Percentiles rank a stretch among this genome's conserved stretches.
Conservation (phyloP, 1,284 basidiomycete species). For the Leccinum huronense region DNA sequence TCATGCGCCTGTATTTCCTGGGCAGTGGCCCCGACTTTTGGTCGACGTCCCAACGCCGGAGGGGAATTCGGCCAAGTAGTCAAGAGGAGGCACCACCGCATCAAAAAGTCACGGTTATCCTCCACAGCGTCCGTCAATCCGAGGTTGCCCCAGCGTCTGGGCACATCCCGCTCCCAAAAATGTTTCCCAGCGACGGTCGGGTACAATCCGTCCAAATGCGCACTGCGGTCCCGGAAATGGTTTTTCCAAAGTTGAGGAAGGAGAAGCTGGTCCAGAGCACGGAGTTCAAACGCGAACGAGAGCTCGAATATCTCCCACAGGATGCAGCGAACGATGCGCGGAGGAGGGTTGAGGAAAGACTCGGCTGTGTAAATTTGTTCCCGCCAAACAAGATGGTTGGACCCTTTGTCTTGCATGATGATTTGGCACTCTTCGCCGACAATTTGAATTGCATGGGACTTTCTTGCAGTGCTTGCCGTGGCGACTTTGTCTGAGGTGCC, state of each 20-base stretch:
- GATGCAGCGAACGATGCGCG: not conserved
- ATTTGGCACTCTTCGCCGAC: too few relatives aligned
- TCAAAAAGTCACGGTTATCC: not conserved
- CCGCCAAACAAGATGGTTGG: too few relatives aligned
- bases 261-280: not conserved
- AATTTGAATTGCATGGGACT: too few relatives aligned
- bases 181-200: not conserved
- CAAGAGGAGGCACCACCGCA: not conserved
- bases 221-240: not conserved
- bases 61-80: not conserved
- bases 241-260: not conserved
- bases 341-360: not conserved
- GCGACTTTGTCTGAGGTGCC: too few relatives aligned
- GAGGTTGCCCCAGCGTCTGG: not conserved
- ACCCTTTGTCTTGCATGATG: too few relatives aligned
- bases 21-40: not conserved
- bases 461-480: too few relatives aligned
- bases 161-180: not conserved
- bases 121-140: not conserved
- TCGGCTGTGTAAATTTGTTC: too few relatives aligned
- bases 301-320: not conserved
- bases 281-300: not conserved
- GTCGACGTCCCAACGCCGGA: not conserved
- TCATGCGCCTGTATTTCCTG: not conserved
- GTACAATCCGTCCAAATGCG: not conserved